Percentiles rank a stretch among this genome's conserved stretches.
Conservation (phyloP, 2,329 filamentous ascomycete species). For the Neofusicoccum sp. region DNA sequence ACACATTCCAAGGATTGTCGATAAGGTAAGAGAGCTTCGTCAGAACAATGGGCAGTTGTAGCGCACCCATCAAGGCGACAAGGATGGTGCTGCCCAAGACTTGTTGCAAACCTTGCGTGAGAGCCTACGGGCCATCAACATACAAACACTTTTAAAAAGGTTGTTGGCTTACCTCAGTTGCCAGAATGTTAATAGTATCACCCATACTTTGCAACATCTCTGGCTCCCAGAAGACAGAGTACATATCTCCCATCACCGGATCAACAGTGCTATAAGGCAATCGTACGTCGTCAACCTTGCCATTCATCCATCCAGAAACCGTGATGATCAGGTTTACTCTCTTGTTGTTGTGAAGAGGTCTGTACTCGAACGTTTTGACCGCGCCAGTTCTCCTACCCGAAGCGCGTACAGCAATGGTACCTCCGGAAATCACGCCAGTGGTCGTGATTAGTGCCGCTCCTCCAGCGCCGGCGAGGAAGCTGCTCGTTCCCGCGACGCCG, state of each 20-base stretch:
- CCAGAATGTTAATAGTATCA: conserved; percentile 96
- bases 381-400: conserved; percentile 85
- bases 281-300: conserved; percentile 94
- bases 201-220: conserved; percentile 98
- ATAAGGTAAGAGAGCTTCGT: conserved; percentile 95
- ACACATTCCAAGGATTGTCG: conserved; percentile 98
- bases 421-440: conserved; percentile 78
- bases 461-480: conserved; percentile 86
- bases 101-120: conserved; percentile 95
- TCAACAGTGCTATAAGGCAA: conserved; percentile 95
- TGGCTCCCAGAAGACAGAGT: conserved; percentile 95
- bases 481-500: conserved; percentile 81
- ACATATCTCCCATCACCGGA: conserved; percentile 96
- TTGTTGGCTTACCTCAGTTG: conserved; percentile 72
- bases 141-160: conserved; percentile 27
- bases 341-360: conserved; percentile 97
- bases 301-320: conserved; percentile 96
- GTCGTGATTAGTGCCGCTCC: conserved; percentile 94
- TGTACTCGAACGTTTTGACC: conserved; percentile 95
- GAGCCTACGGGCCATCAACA: conserved; percentile 57
- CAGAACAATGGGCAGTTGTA: conserved; percentile 87
- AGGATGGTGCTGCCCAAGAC: conserved; percentile 87
- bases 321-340: conserved; percentile 93
- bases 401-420: conserved; percentile 80
- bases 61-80: conserved; percentile 82